Evolutionary conservation across 768 basidiomycete genomes (phyloP), one percentile per base, ranked within the genome.

Genomic region (Amanita jacksonii): DNA sequence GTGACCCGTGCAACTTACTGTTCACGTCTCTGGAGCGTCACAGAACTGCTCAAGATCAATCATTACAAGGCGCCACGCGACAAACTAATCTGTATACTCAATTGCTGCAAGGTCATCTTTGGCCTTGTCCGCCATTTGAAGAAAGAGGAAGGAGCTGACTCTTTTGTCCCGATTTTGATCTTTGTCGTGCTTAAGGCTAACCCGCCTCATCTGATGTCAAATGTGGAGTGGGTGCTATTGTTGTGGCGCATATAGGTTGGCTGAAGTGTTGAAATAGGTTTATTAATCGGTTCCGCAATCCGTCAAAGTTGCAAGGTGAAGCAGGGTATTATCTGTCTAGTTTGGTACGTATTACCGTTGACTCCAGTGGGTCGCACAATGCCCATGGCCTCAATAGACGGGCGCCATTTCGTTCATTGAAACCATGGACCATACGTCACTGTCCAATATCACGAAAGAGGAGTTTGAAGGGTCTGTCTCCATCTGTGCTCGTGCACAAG

Each of bases 61-160:
- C 92, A 97, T 58, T 99, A 98, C 69, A 98, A 98, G 61, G 96
- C 96, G 8, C 96, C 96, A 6, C 74, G 96, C 33, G 96, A 99
- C 63, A 99, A 99, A 65, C 68, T 98, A 41, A 98, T 99, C 44
- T 98, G 96, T 62, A 85, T 98, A 30, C 65, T 98, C 39, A 99
- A 99, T 57, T 87, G 81, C 61, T 99, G 93, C 78, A 99, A 99
- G 68, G 91, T 99, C 61, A 98, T 99, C 53, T 98, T 96, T 56
- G 96, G 93, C 35, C 66, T 97, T 23, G 85, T 99, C 45, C 77
- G 92, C 47, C 92, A 97, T 66, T 59, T 90, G 48, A 76, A 76
- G 52, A 77, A 75, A 35, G 87, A 93, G 38, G 81, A 90, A 60
- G 82, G 87, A 3, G 96, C 96, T 2, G 96, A 99, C 59, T 79